Base-by-base conservation (phyloP, 2,329 filamentous ascomycete genomes). In the Apiospora marii region DNA sequence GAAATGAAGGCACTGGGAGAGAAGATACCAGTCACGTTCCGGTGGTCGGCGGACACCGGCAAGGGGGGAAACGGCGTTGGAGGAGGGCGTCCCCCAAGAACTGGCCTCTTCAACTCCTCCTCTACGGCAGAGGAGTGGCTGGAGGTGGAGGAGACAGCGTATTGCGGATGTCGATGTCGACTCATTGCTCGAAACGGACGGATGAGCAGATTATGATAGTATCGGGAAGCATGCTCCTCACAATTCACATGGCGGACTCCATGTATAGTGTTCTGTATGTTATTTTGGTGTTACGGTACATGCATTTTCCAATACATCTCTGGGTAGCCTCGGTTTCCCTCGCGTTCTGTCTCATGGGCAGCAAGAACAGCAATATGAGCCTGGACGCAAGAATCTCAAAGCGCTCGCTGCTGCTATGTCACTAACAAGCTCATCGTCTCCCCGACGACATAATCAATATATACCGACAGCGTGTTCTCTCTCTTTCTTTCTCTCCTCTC, bases 171-270 rank as follows among this genome's bases (percentile, higher is more conserved):
- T 43, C n/a, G 43, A 44, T 14, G 16, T 67, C 10, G 64, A 67
- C 37, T 67, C 64, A 10, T 67, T 67, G 37, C 64, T 67, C 10
- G 37, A 43, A 67, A 14, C 22, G n/a, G 64, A 27, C 64, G 16
- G 8, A 14, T 67, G 19, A 27, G 51, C 27, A 27, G 7, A 19
- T 16, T 58, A 5, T 19, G 4, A 14, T 14, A 14, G 1, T 48
- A 22, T 22, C 3, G 16, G 44, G 16, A 22, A 19, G 3, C 19
- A 4, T 48, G 19, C 16, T 37, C 5, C 37, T 8, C 37, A 37
- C 37, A 4, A 14, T 53, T 19, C 24, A 30, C 5, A 2, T 30
- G 13, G 1, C 2, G 14, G 16, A 3, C 51, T 24, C 51, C 24
- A 16, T 30, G 7, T 16, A 53, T 12, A 30, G 7, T 27, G 13